phyloP scores from a whole-genome alignment of 108 stramenopile species.

The Licmophora abbreviata region DNA sequence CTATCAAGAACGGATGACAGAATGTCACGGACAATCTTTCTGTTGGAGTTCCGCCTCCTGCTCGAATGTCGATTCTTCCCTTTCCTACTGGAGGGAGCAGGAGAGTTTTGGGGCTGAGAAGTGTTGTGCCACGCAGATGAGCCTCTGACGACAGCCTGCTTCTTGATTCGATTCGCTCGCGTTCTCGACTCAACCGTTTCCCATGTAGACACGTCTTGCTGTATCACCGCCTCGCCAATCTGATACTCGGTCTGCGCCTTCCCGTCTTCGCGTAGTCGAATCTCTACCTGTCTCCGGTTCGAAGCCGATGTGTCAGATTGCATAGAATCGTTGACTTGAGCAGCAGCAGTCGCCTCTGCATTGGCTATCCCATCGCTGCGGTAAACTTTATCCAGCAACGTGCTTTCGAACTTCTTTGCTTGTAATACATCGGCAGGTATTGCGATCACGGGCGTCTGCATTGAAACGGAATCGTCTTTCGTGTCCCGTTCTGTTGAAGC shows the following conservation, averaged over 20 bases:
- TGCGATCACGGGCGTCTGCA: too few species aligned
- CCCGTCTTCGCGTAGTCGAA: not conserved
- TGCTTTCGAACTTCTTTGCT: too few species aligned
- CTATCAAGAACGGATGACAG: slow-evolving; percentile 44
- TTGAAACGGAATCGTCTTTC: too few species aligned
- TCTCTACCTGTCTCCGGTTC: not conserved
- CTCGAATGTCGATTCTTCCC: slow-evolving; percentile 11
- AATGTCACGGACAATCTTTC: slow-evolving; percentile 51
- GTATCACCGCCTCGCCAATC: too few species aligned
- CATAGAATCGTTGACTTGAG: too few species aligned
- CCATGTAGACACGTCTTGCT: slow-evolving; percentile 50
- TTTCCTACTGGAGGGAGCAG: slow-evolving; percentile 28
- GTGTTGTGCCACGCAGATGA: slow-evolving; percentile 14
- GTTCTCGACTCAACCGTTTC: slow-evolving; percentile 47
- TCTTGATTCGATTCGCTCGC: slow-evolving; percentile 1
- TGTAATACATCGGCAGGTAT: too few species aligned
- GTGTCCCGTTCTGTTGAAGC: too few species aligned
- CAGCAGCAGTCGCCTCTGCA: too few species aligned
- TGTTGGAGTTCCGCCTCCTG: slow-evolving; percentile 15
- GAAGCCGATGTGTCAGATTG: too few species aligned
- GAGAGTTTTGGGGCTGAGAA: slow-evolving; percentile 6
- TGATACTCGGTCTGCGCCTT: slow-evolving; percentile 7
- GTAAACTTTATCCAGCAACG: too few species aligned
- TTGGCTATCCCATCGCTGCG: too few species aligned
- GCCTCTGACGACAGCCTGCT: too few species aligned